phyloP scores from a whole-genome alignment of 2,329 filamentous ascomycete species.

The Gnomoniopsis sp. region DNA sequence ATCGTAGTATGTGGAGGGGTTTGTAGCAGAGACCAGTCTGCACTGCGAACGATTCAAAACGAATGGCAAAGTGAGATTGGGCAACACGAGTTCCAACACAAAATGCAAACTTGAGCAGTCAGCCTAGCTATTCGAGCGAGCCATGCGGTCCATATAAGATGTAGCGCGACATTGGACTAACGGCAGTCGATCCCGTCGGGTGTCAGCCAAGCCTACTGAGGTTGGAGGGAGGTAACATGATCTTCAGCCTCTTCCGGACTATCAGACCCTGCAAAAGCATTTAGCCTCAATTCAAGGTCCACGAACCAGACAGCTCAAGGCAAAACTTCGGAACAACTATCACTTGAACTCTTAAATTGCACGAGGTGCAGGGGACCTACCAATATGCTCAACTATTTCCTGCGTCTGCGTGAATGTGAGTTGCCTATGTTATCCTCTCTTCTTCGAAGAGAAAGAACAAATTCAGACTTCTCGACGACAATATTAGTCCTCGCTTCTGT shows the following conservation, averaged over 20 bases:
- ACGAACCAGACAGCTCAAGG: neutral
- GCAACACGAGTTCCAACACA: neutral
- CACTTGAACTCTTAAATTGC: neutral
- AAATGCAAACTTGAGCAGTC: neutral
- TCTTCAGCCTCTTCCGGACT: neutral
- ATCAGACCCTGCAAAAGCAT: constrained; percentile 1
- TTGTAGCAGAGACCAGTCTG: neutral
- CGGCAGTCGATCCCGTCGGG: constrained; percentile 9
- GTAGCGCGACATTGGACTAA: neutral
- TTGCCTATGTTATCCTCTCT: too few relatives aligned
- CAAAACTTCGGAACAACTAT: constrained; percentile 6
- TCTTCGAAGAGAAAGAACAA: too few relatives aligned
- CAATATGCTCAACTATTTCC: too few relatives aligned
- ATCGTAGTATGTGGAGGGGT: neutral
- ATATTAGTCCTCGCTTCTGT: too few relatives aligned
- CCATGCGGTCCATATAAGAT: neutral
- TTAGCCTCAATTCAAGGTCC: constrained; percentile 11
- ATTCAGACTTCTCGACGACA: too few relatives aligned
- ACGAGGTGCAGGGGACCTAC: too few relatives aligned
- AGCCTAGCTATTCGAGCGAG: neutral
- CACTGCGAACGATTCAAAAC: too few relatives aligned
- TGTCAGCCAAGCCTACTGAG: constrained; percentile 1
- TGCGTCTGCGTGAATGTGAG: too few relatives aligned
- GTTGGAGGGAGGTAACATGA: neutral
- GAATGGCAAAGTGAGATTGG: neutral